phyloP scores from a whole-genome alignment of 2,329 filamentous ascomycete genomes.

The Fusarium citri region DNA sequence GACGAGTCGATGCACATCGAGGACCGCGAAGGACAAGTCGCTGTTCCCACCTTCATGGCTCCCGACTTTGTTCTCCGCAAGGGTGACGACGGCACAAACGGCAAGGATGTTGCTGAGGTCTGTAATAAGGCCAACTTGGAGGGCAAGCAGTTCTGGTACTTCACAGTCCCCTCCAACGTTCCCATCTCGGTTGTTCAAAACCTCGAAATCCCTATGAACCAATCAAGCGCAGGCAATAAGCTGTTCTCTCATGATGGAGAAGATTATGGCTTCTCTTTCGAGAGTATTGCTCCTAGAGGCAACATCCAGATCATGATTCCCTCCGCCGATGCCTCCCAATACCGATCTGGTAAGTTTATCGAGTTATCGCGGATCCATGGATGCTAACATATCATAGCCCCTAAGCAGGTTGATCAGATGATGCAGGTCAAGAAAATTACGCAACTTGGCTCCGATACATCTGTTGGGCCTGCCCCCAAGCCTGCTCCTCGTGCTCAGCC shows the following conservation, averaged over 20 bases:
- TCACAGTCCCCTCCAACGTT: slow-evolving; percentile 76
- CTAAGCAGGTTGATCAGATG: slow-evolving; percentile 65
- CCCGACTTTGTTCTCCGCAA: slow-evolving; percentile 67
- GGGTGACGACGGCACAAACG: slow-evolving; percentile 52
- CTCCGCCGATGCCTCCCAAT: slow-evolving; percentile 64
- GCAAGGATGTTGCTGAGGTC: slow-evolving; percentile 63
- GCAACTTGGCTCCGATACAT: slow-evolving; percentile 59
- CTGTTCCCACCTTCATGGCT: slow-evolving; percentile 59
- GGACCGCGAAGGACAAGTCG: slow-evolving; percentile 52
- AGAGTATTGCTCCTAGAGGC: slow-evolving; percentile 61
- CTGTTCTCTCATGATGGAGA: slow-evolving; percentile 73
- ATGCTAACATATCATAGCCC: slow-evolving; percentile 39
- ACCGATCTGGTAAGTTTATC: slow-evolving; percentile 62
- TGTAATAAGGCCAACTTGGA: slow-evolving; percentile 69
- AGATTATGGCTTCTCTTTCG: slow-evolving; percentile 70
- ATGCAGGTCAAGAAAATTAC: slow-evolving; percentile 75
- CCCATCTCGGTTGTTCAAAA: slow-evolving; percentile 75
- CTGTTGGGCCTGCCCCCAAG: slow-evolving; percentile 59
- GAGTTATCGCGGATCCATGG: not conserved
- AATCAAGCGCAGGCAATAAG: slow-evolving; percentile 62
- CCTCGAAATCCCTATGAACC: slow-evolving; percentile 69
- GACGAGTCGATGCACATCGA: slow-evolving; percentile 57
- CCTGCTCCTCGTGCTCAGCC: slow-evolving; percentile 73
- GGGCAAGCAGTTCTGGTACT: slow-evolving; percentile 84
- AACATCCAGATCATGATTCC: slow-evolving; percentile 72